phyloP scores from a whole-genome alignment of 2,329 filamentous ascomycete species.

The Neonectria faginata region DNA sequence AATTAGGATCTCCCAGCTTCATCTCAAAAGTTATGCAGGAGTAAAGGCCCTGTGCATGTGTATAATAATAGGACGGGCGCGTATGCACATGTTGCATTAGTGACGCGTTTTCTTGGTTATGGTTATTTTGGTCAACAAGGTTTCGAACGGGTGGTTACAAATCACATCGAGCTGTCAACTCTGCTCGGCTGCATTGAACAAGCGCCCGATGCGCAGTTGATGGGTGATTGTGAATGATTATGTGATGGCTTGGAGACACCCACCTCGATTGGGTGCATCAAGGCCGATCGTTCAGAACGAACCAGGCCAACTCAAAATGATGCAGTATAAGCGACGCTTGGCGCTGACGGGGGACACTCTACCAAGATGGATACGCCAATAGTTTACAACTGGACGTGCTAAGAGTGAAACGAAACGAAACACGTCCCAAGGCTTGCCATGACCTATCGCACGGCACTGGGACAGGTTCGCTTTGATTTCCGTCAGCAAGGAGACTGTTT shows the following conservation, averaged over 20 bases:
- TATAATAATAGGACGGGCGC: background rate
- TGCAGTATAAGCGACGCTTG: background rate
- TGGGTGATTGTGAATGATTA: background rate
- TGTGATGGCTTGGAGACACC: background rate
- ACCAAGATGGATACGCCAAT: conserved; percentile 10
- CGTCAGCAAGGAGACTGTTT: background rate
- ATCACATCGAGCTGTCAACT: no score
- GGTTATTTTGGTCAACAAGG: background rate
- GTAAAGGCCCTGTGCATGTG: background rate
- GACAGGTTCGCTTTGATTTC: background rate
- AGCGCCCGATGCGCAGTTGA: background rate
- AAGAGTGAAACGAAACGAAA: conserved; percentile 24
- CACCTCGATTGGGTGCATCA: background rate
- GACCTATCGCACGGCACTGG: background rate
- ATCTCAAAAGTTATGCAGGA: background rate
- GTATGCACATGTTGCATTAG: background rate
- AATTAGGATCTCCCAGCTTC: no score
- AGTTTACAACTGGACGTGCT: background rate
- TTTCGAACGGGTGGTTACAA: background rate
- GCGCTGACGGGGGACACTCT: conserved; percentile 15
- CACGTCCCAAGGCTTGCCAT: background rate
- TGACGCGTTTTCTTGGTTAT: background rate
- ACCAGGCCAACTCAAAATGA: conserved; percentile 1
- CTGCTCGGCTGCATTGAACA: background rate
- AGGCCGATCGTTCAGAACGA: background rate